Percentiles rank a stretch among this genome's conserved stretches.
Evolutionary conservation across 352 stramenopile species (phyloP).

Genomic region (Peronospora tabacina): DNA sequence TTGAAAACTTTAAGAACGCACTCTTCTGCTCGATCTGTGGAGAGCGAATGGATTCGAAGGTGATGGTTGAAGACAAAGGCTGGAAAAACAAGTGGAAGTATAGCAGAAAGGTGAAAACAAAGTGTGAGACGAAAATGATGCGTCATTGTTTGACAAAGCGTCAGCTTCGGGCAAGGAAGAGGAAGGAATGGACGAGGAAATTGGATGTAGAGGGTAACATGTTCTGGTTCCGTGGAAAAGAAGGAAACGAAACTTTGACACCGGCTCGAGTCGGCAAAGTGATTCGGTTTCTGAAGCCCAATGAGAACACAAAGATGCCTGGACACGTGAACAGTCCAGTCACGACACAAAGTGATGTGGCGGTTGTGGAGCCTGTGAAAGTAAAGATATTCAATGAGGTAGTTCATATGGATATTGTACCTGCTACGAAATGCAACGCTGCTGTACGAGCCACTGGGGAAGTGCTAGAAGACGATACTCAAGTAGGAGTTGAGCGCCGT

Average conservation of each 20-base stretch:
- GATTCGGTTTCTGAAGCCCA: conserved; percentile 23
- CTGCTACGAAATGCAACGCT: conserved; percentile 31
- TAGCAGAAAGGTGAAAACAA: conserved; percentile 8
- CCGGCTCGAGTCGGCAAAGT: conserved; percentile 27
- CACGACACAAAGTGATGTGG: conserved; percentile 23
- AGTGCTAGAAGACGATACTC: conserved; percentile 23
- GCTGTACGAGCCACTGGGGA: conserved; percentile 26
- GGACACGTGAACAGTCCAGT: conserved; percentile 17
- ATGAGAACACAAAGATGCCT: conserved; percentile 27
- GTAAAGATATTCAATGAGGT: conserved; percentile 31
- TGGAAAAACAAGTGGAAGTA: conserved; percentile 15
- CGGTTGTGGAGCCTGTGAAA: conserved; percentile 26
- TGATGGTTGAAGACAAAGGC: neutral
- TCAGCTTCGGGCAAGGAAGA: conserved; percentile 33
- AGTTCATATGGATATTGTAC: conserved; percentile 33
- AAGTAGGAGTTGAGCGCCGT: conserved; percentile 25
- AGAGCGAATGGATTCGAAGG: conserved; percentile 21
- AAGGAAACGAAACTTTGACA: conserved; percentile 5
- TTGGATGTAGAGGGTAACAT: conserved; percentile 46
- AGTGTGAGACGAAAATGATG: conserved; percentile 4
- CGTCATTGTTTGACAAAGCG: conserved; percentile 24
- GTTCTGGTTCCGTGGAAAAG: conserved; percentile 45
- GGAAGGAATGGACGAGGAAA: conserved; percentile 52
- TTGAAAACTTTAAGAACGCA: conserved; percentile 54
- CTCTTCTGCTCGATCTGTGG: conserved; percentile 44